Base-by-base conservation (phyloP, 106 monocot species). In the Gastrodia elata region DNA sequence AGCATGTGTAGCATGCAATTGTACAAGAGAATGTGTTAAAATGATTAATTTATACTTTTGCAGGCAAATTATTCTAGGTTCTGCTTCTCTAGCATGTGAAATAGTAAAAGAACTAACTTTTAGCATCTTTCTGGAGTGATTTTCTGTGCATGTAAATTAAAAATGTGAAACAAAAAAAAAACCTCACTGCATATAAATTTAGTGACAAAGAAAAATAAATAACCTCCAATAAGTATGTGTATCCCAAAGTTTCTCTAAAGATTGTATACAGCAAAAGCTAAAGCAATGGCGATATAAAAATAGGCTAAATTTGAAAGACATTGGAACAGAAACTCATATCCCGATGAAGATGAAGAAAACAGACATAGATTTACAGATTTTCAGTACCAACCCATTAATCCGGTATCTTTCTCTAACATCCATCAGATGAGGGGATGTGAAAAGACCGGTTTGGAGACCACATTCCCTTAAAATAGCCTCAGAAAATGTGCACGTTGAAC, bases 351-450 rank as follows among this genome's bases (percentile, higher is more conserved):
- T 70, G 9, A 8, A 33, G n/a, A n/a, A n/a, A n/a, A 9, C 34
- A 36, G 38, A 16, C 9, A 61, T 61, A 61, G 13, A 61, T 61
- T 32, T 61, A 56, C 3, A 56, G 36, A 35, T 65, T 68, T 69
- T 35, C 15, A 79, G 25, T 74, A 87, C 79, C 76, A 64, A 84
- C 90, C 90, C 87, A 79, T 91, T 84, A 16, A 91, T 78, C 8
- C 87, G 84, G 56, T 80, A 80, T 76, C 90, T 84, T 78, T 91
- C 90, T 68, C 82, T 84, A 9, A 91, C 74, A 83, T 91, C 90
- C 48, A 91, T 87, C 72, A 91, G 79, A 49, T 91, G 90, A 30
- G 90, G 90, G 18, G 90, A 91, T 48, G 90, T 91, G 73, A 91
- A 91, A 22, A 91, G 74, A 37, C 90, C 90, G 16, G 90, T 91